phyloP scores from a whole-genome alignment of 345 rosid genomes.

The Combretum micranthum region DNA sequence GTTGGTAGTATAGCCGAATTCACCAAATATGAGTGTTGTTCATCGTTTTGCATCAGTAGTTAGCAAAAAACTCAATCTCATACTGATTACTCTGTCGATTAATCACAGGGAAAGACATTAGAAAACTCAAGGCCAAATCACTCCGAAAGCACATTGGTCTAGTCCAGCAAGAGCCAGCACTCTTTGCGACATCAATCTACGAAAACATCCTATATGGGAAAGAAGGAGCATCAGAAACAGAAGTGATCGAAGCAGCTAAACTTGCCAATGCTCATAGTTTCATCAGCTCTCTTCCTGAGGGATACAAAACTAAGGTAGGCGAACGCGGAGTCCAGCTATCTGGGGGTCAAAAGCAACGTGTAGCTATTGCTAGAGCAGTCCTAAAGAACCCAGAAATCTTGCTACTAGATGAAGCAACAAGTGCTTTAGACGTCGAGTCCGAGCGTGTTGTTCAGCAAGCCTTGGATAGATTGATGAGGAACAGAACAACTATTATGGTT shows the following conservation, averaged over 20 bases:
- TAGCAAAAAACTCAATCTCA: no score
- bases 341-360: conserved; percentile 88
- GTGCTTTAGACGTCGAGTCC: conserved; percentile 79
- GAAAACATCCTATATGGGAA: conserved; percentile 90
- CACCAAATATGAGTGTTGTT: no score
- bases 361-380: conserved; percentile 89
- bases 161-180: conserved; percentile 95
- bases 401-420: conserved; percentile 88
- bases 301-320: conserved; percentile 83
- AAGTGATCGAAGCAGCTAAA: conserved; percentile 74
- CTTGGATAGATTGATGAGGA: conserved; percentile 71
- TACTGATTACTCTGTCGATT: not conserved
- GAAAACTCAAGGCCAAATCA: conserved; percentile 56
- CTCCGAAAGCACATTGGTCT: conserved; percentile 73
- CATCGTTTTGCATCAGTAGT: no score
- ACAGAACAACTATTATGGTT: conserved; percentile 79
- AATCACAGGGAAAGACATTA: conserved; percentile 61
- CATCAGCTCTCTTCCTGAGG: conserved; percentile 85
- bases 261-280: conserved; percentile 84
- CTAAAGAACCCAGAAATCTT: conserved; percentile 82
- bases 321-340: conserved; percentile 89
- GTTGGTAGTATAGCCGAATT: no score
- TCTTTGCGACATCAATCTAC: conserved; percentile 73
- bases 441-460: conserved; percentile 92
- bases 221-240: conserved; percentile 68